A percentile compares a stretch with the other conserved stretches of the same genome.
Conservation (phyloP, 1,139 yeast species). For the Pichia sp. region DNA sequence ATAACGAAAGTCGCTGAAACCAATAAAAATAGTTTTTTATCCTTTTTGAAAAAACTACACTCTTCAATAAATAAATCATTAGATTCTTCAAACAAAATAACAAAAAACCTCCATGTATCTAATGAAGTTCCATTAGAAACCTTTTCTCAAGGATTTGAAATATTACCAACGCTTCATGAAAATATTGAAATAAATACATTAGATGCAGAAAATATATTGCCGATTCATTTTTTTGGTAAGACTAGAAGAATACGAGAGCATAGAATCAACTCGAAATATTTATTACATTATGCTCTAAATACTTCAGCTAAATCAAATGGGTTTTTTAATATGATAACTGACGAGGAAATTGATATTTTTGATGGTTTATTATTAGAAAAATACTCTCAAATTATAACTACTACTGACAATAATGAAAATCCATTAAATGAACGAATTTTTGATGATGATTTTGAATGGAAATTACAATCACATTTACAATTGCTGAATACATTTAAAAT, state of each 20-base stretch:
- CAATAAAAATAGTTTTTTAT: not conserved
- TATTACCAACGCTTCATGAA: conserved; percentile 5
- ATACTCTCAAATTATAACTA: conserved; percentile 3
- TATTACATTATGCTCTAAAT: conserved; percentile 44
- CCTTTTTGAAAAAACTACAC: conserved; percentile 3
- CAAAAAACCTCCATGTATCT: not conserved
- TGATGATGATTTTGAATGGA: conserved; percentile 7
- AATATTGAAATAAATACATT: conserved; percentile 3
- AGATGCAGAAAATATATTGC: conserved; percentile 2
- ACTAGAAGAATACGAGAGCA: conserved; percentile 35
- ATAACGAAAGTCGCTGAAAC: not conserved
- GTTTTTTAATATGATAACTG: conserved; percentile 31
- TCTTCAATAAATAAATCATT: conserved; percentile 1
- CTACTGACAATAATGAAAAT: not conserved
- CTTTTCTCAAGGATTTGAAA: conserved; percentile 10
- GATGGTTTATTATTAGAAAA: conserved; percentile 17
- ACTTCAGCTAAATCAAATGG: conserved; percentile 34
- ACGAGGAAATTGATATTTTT: conserved; percentile 30
- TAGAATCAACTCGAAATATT: conserved; percentile 41
- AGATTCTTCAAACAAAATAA: not conserved
- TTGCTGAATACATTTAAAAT: not conserved
- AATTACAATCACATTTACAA: conserved; percentile 1
- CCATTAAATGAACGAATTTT: conserved; percentile 5
- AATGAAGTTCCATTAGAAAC: conserved; percentile 16
- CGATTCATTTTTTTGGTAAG: conserved; percentile 11